Evolutionary conservation across 208 protist species (phyloP).

Genomic region (Trypanosoma cruzi): DNA sequence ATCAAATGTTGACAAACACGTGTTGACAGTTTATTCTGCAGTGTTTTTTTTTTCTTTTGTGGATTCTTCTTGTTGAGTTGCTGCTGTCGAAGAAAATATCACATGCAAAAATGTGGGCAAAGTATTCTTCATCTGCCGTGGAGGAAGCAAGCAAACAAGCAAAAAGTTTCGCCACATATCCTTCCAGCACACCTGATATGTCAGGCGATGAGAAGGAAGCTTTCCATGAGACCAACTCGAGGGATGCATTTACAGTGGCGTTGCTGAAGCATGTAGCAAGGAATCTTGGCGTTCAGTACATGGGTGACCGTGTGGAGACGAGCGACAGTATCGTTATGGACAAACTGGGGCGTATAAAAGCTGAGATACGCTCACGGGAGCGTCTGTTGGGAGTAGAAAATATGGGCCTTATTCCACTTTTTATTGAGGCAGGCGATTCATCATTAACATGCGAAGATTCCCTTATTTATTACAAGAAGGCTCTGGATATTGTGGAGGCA

Average conservation of each 20-base stretch:
- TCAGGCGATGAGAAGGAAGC: background rate
- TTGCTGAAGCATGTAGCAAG: constrained; percentile 21
- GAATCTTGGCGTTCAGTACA: constrained; percentile 20
- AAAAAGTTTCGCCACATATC: background rate
- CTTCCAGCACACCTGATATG: background rate
- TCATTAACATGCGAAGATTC: background rate
- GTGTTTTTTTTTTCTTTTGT: constrained; percentile 9
- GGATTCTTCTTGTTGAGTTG: too few species aligned
- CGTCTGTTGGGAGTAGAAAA: constrained; percentile 15
- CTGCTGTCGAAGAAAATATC: background rate
- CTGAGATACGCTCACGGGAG: constrained; percentile 27
- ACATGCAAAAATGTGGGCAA: background rate
- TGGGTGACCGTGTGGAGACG: background rate
- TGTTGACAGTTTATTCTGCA: too few species aligned
- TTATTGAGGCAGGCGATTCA: constrained; percentile 22
- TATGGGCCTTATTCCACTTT: constrained; percentile 22
- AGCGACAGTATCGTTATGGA: background rate
- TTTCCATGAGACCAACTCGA: background rate
- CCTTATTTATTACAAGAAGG: constrained; percentile 16
- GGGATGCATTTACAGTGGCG: constrained; percentile 26
- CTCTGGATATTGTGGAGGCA: constrained; percentile 16
- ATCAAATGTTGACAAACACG: too few species aligned
- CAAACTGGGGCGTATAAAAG: constrained; percentile 14
- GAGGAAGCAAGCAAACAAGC: background rate
- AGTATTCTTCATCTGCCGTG: background rate